phyloP scores from a whole-genome alignment of 1,284 basidiomycete species.

The Pholiota adiposa region DNA sequence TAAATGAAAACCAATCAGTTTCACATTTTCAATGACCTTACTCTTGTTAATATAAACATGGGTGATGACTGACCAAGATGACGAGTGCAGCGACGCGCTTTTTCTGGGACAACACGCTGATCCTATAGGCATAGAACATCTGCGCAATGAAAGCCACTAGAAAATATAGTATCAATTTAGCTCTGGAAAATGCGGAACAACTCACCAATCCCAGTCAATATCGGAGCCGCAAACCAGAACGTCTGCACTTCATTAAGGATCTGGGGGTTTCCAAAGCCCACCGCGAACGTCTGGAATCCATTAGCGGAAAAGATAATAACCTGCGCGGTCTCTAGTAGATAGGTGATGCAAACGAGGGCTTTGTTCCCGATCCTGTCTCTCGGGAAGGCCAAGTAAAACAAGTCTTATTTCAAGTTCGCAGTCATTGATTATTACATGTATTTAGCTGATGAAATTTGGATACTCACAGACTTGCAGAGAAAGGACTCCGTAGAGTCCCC shows the following conservation, averaged over 20 bases:
- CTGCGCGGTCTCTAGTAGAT: slow-evolving; percentile 20
- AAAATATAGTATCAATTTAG: background rate
- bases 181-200: background rate
- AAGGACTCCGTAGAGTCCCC: slow-evolving; percentile 24
- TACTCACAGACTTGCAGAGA: slow-evolving; percentile 25
- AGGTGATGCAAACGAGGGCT: slow-evolving; percentile 20
- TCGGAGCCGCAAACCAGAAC: background rate
- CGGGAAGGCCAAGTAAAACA: slow-evolving; percentile 27
- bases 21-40: background rate
- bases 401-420: slow-evolving; percentile 17
- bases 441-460: background rate
- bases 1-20: background rate
- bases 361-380: slow-evolving; percentile 19
- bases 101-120: background rate
- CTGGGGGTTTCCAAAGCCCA: slow-evolving; percentile 21
- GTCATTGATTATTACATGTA: background rate
- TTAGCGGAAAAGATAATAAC: slow-evolving; percentile 21
- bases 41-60: background rate
- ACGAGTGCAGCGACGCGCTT: background rate
- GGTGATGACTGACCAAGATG: background rate
- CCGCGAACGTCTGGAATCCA: slow-evolving; percentile 22
- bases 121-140: slow-evolving; percentile 6
- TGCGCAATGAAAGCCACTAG: slow-evolving; percentile 3
- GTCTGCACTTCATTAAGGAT: background rate
- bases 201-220: background rate